Conservation (phyloP, 1,284 basidiomycete genomes). For the Irpex sp. region DNA sequence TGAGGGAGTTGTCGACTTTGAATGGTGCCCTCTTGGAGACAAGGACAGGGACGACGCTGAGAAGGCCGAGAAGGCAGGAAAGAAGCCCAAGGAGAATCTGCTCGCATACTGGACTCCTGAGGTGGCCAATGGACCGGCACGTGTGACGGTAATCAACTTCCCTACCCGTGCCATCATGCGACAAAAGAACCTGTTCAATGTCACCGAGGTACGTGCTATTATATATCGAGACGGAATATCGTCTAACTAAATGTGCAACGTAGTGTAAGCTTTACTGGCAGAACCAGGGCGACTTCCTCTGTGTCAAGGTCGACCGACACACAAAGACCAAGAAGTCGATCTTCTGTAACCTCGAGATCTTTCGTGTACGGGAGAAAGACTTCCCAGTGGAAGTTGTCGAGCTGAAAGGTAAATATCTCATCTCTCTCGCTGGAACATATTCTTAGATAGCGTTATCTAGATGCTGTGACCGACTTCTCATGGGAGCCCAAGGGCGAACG, state of each 20-base stretch:
- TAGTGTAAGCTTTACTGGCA: conserved; percentile 99
- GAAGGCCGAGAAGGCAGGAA: conserved; percentile 48
- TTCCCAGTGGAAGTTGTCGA: conserved; percentile 98
- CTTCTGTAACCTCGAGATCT: conserved; percentile 98
- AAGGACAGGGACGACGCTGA: conserved; percentile 78
- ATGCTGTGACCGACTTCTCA: conserved; percentile 94
- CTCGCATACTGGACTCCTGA: conserved; percentile 98
- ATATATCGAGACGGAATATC: not conserved
- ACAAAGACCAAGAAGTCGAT: conserved; percentile 99
- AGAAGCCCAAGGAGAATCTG: conserved; percentile 86
- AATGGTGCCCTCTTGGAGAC: conserved; percentile 96
- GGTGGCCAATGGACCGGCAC: conserved; percentile 93
- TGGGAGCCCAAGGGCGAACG: conserved; percentile 98
- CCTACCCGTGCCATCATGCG: conserved; percentile 85
- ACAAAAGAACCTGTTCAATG: conserved; percentile 98
- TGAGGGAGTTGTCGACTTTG: conserved; percentile 97
- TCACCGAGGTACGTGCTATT: conserved; percentile 76
- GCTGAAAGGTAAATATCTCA: conserved; percentile 69
- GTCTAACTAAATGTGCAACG: conserved; percentile 1
- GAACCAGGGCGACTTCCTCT: conserved; percentile 97
- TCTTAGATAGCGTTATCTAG: conserved; percentile 36
- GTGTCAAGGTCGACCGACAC: conserved; percentile 99
- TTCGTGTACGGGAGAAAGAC: conserved; percentile 97
- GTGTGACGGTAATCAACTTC: conserved; percentile 90
- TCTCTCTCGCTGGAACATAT: not conserved